These are phyloP conservation scores for Aurantiochytrium sp. DNA, from an alignment of 108 stramenopile species.

Conservation along the genomic window DNA sequence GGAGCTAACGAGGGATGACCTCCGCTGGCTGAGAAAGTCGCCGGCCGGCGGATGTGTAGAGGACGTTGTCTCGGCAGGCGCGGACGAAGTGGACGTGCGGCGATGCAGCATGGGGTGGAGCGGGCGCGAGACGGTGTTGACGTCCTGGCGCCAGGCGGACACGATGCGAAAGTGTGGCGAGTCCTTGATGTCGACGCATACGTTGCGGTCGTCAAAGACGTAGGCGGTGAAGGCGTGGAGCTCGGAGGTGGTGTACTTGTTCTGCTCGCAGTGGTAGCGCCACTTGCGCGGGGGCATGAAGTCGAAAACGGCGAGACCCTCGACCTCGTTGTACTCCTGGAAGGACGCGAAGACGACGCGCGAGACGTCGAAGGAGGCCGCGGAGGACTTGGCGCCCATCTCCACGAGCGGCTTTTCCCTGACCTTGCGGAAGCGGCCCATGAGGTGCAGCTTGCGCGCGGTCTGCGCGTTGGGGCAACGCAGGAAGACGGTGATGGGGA, in stretches of 20 bases:
- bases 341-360: neutral
- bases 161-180: slow-evolving; percentile 30
- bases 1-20: neutral
- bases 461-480: neutral
- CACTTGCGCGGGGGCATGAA: slow-evolving; percentile 18
- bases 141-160: slow-evolving; percentile 1
- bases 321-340: neutral
- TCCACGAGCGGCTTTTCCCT: neutral
- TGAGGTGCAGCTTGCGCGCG: slow-evolving; percentile 20
- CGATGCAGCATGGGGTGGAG: neutral
- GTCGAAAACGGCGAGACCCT: neutral
- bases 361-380: neutral
- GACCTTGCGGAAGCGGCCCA: slow-evolving; percentile 28
- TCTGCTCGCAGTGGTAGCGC: slow-evolving; percentile 21
- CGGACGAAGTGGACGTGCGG: neutral
- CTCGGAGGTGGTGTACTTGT: slow-evolving; percentile 27
- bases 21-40: neutral
- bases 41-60: neutral
- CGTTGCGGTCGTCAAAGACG: neutral
- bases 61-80: neutral
- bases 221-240: slow-evolving; percentile 27
- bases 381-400: neutral
- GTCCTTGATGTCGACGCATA: slow-evolving; percentile 12
- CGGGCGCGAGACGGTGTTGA: slow-evolving; percentile 24
- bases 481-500: slow-evolving; percentile 12